phyloP scores from a whole-genome alignment of 306 rosid genomes.

The Pterocarpus macrocarpus region DNA sequence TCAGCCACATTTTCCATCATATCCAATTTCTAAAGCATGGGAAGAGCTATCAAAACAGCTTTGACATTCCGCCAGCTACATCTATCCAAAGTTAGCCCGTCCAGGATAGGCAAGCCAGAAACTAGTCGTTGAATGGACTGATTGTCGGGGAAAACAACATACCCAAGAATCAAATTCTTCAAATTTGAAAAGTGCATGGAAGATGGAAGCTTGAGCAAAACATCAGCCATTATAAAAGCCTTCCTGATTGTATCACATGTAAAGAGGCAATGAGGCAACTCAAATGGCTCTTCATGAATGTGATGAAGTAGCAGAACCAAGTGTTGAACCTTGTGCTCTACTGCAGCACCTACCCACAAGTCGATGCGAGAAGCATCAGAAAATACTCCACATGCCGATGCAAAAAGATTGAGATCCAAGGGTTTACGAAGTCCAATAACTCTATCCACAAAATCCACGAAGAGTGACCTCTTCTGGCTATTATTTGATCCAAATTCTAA shows the following conservation, averaged over 20 bases:
- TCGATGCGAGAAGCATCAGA: background rate
- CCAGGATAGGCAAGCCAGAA: constrained; percentile 42
- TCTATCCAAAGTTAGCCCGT: constrained; percentile 14
- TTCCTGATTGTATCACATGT: constrained; percentile 24
- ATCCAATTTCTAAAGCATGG: constrained; percentile 35
- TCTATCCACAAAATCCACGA: constrained; percentile 34
- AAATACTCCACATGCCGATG: background rate
- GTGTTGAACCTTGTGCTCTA: constrained; percentile 15
- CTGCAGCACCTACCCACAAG: constrained; percentile 30
- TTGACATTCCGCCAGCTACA: constrained; percentile 42
- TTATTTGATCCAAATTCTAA: background rate
- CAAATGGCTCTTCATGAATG: background rate
- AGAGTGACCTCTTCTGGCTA: constrained; percentile 3
- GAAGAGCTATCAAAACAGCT: constrained; percentile 7
- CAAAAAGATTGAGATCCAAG: background rate
- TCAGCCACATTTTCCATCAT: constrained; percentile 18
- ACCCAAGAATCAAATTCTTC: constrained; percentile 8
- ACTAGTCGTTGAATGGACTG: constrained; percentile 21
- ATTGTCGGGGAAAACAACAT: background rate
- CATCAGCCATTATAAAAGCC: background rate
- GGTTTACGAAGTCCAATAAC: constrained; percentile 19
- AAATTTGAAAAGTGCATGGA: constrained; percentile 27
- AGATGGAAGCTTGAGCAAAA: constrained; percentile 35
- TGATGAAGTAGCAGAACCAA: background rate
- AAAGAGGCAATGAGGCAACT: constrained; percentile 29